Evolutionary conservation across 345 rosid species (phyloP), one percentile per base, ranked within the genome.

Genomic region (Syzygium jambos): DNA sequence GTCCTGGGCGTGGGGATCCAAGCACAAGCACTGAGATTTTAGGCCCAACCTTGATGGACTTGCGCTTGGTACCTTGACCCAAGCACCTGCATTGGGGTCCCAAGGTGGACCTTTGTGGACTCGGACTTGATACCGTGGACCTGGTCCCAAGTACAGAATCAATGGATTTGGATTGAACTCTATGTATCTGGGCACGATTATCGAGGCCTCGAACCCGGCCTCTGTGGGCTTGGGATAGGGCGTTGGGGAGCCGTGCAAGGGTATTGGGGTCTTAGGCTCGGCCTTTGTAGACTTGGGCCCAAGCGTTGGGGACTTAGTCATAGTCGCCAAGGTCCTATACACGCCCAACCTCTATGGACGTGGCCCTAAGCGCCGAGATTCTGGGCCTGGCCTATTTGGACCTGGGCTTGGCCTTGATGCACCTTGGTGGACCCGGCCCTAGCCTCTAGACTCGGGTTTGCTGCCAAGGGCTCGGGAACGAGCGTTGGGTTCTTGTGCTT

Each of bases 31-130:
- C 1, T 6, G 2, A 16, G 6, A 11, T 68, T 43, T 65, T 5
- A 11, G 19, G 78, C 21, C 3, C 6, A 3, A 30, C 6, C 6
- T 38, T 1, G 3, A 65, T 65, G 78, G 78, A 65, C 78, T 0
- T 1, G 0, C 0, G 63, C 63, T 57, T 57, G 9, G 46, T 43
- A 43, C 46, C 46, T 43, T 5, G 46, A 7, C 46, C 46, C 46
- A 1, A 29, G 78, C 5, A 4, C 1, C 4, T 23, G 21, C 46
- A 17, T 2, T 0, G 0, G 0, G 2, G 22, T 68, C 78, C 25
- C 2, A 30, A 9, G 13, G 46, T 1, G 0, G 0, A 1, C 46
- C 13, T 68, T 68, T 34, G 46, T 13, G 30, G 73, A n/a, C 29
- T 5, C 3, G 46, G 46, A 43, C 46, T 43, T 43, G 46, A 43